Base-by-base conservation (phyloP, 2,329 filamentous ascomycete genomes). In the Trichophyton schoenleinii region DNA sequence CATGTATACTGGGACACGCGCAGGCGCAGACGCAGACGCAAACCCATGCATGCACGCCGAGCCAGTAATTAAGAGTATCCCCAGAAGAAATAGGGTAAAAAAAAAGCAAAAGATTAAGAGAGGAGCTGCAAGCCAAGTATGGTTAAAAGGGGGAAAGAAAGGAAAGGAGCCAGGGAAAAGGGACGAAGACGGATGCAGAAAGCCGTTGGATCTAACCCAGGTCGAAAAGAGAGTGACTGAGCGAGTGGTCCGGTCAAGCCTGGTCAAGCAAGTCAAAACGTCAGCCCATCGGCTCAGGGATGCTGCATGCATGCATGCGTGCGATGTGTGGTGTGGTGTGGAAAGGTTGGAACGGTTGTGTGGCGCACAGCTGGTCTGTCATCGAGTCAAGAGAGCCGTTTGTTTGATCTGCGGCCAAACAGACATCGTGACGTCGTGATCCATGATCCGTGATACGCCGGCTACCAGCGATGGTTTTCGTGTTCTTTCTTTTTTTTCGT, bases 381-480 rank as follows among this genome's bases (percentile, higher is more conserved):
- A 9, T 25, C 44, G 7, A 11, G 44, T 48, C 22, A 18, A 48
- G n/a, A 48, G n/a, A 11, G 44, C 44, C 44, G 44, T 48, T 25
- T 11, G 7, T 48, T 48, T 48, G 44, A 25, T 48, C 44, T 25
- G 44, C 49, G 49, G 11, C 22, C 25, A 25, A 25, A 25, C 22
- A 20, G 6, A 18, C 13, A 28, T 53, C 49, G 18, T 48, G 49
- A 53, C 28, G 22, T 28, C 49, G 49, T 53, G 49, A 53, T 28
- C 49, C 49, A 31, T 31, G 49, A 34, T 53, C 49, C 22, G 49
- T 53, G 49, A 53, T 53, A 53, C 49, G 49, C 49, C 49, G 49
- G 49, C 49, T 53, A 53, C 49, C 49, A 53, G 49, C 49, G 49
- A 53, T 53, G 49, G 22, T 53, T 38, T 38, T 38, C 34, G 34